Percentiles rank a stretch among this genome's conserved stretches.
phyloP scores from a whole-genome alignment of 257 asterid species.

The Nicotiana attenuata region DNA sequence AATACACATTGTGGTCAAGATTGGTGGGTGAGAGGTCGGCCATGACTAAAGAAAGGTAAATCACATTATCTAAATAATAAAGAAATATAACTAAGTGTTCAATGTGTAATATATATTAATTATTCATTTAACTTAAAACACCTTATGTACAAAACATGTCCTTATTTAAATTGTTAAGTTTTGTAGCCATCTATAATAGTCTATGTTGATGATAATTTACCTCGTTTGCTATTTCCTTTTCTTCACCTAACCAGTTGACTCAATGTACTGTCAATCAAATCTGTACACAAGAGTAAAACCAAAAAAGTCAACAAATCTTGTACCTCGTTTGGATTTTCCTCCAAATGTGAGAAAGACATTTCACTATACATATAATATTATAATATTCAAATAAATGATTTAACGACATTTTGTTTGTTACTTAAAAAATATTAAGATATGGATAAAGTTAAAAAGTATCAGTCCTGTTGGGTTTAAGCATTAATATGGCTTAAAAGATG shows the following conservation, averaged over 20 bases:
- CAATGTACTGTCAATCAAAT: not conserved
- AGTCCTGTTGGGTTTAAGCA: too few relatives aligned
- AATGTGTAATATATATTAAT: not conserved
- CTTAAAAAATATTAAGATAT: not conserved
- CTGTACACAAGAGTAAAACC: not conserved
- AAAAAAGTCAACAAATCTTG: not conserved
- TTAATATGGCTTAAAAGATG: too few relatives aligned
- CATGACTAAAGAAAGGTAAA: not conserved
- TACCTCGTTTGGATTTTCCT: not conserved
- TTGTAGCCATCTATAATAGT: not conserved
- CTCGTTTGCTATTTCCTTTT: not conserved
- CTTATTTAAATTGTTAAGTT: not conserved
- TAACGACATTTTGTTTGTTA: not conserved
- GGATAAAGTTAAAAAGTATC: too few relatives aligned
- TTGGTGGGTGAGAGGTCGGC: not conserved
- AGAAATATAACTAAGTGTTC: not conserved
- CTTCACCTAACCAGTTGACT: slow-evolving; percentile 3
- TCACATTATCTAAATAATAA: not conserved
- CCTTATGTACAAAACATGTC: not conserved
- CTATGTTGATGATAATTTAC: not conserved
- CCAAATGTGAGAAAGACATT: not conserved
- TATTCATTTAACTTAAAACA: not conserved
- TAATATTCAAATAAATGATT: not conserved
- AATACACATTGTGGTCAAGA: not conserved
- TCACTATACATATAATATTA: not conserved